Percentiles rank a stretch among this genome's conserved stretches.
These are phyloP conservation scores for Coemansia sp. DNA, from an alignment of 192 early-diverging fungal species.

Conservation along the genomic window DNA sequence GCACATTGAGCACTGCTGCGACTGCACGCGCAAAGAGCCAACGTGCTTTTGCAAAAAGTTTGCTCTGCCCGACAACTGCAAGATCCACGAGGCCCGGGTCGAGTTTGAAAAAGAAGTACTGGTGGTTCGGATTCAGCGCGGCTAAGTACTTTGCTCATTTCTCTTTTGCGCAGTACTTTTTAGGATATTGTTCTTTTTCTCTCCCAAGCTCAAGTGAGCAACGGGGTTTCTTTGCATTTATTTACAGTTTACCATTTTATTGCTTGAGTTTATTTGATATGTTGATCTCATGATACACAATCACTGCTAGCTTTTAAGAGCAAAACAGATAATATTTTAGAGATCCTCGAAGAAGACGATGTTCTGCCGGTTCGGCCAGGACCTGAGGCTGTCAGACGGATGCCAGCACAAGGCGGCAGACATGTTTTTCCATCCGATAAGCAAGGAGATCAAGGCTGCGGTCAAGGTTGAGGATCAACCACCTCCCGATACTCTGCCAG, in stretches of 20 bases:
- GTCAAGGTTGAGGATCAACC: slow-evolving; percentile 11
- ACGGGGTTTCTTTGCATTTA: too few relatives aligned
- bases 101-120: slow-evolving; percentile 55
- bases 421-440: slow-evolving; percentile 54
- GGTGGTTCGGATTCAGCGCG: slow-evolving; percentile 48
- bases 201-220: too few relatives aligned
- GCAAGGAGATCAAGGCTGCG: slow-evolving; percentile 24
- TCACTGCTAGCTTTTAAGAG: not conserved
- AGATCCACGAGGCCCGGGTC: slow-evolving; percentile 39
- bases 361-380: slow-evolving; percentile 53
- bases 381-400: slow-evolving; percentile 49
- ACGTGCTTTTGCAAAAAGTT: slow-evolving; percentile 46
- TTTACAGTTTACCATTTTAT: not conserved
- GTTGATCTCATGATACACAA: too few relatives aligned
- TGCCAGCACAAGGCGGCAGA: slow-evolving; percentile 51
- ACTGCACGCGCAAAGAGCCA: slow-evolving; percentile 49
- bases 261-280: not conserved
- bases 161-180: not conserved
- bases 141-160: slow-evolving; percentile 11
- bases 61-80: slow-evolving; percentile 40
- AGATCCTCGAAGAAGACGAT: slow-evolving; percentile 33
- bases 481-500: slow-evolving; percentile 20
- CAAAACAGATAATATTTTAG: not conserved
- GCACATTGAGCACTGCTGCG: slow-evolving; percentile 53
- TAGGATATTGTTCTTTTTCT: not conserved